These are phyloP conservation scores for Hypsizygus marmoreus DNA, from an alignment of 768 basidiomycete species.

Conservation along the genomic window DNA sequence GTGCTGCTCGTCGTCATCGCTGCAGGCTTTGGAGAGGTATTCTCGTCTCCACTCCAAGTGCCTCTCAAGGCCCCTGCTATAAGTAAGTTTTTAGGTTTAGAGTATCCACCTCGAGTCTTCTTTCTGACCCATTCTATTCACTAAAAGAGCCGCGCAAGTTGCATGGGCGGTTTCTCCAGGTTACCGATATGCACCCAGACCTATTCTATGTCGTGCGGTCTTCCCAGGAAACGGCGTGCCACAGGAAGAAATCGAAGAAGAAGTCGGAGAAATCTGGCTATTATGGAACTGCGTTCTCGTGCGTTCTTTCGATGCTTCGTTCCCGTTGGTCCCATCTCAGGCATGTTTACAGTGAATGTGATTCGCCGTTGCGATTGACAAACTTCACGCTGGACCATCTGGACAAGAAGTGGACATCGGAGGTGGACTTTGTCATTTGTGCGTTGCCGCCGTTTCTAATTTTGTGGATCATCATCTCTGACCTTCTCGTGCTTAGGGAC, in stretches of 20 bases:
- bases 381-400: conserved; percentile 83
- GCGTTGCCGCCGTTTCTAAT: conserved; percentile 28
- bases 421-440: conserved; percentile 93
- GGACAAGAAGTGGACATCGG: conserved; percentile 74
- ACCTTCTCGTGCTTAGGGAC: conserved; percentile 52
- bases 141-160: conserved; percentile 49
- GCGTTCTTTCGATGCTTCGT: conserved; percentile 24
- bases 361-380: conserved; percentile 77
- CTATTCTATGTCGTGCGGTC: conserved; percentile 56
- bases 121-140: not conserved
- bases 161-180: conserved; percentile 75
- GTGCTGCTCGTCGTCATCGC: conserved; percentile 26
- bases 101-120: not conserved
- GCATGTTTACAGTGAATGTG: conserved; percentile 59
- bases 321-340: not conserved
- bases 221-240: conserved; percentile 67
- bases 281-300: conserved; percentile 74
- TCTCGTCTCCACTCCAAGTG: conserved; percentile 42
- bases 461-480: conserved; percentile 5
- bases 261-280: conserved; percentile 53
- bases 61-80: conserved; percentile 33
- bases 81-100: conserved; percentile 34
- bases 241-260: conserved; percentile 61
- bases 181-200: conserved; percentile 87
- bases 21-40: conserved; percentile 23